Percentiles rank a stretch among this genome's conserved stretches.
These are phyloP conservation scores for Apiotrichum mycotoxinovorans DNA, from an alignment of 1,284 basidiomycete genomes.

Conservation along the genomic window DNA sequence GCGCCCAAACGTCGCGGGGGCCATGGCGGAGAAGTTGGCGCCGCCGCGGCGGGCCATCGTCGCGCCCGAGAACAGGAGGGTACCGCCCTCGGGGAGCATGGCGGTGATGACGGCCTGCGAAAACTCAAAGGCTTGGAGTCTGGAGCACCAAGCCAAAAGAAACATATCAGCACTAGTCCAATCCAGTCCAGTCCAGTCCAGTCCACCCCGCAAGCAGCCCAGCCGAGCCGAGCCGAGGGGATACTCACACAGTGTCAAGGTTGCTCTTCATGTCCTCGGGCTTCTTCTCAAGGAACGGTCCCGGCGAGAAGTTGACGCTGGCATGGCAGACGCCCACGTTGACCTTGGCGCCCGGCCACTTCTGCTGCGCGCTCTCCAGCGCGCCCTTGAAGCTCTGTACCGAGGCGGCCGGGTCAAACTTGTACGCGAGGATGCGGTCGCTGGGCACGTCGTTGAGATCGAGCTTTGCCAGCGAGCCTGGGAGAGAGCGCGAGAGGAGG, in stretches of 20 bases:
- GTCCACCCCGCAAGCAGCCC: background rate
- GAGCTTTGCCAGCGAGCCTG: constrained; percentile 30
- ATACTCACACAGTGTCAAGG: constrained; percentile 37
- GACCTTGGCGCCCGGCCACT: constrained; percentile 34
- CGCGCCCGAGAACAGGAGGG: constrained; percentile 46
- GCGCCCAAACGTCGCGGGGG: constrained; percentile 39
- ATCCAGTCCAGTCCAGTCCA: background rate
- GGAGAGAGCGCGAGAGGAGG: constrained; percentile 45
- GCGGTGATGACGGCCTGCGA: constrained; percentile 36
- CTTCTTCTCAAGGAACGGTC: constrained; percentile 34
- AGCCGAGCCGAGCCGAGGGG: background rate
- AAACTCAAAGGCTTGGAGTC: constrained; percentile 35
- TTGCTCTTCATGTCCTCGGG: constrained; percentile 29
- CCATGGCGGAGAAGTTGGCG: constrained; percentile 35
- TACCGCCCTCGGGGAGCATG: constrained; percentile 32
- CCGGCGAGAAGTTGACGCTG: constrained; percentile 29
- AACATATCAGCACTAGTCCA: background rate
- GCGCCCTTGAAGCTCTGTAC: constrained; percentile 27
- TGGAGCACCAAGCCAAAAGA: background rate
- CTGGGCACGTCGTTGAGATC: constrained; percentile 25
- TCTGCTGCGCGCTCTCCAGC: constrained; percentile 28
- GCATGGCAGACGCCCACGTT: constrained; percentile 46
- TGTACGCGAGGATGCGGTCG: constrained; percentile 27
- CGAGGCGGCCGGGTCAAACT: constrained; percentile 26
- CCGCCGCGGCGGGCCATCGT: constrained; percentile 39